Percentiles rank a stretch among this genome's conserved stretches.
phyloP scores from a whole-genome alignment of 2,329 filamentous ascomycete genomes.

The Fusarium sp. region DNA sequence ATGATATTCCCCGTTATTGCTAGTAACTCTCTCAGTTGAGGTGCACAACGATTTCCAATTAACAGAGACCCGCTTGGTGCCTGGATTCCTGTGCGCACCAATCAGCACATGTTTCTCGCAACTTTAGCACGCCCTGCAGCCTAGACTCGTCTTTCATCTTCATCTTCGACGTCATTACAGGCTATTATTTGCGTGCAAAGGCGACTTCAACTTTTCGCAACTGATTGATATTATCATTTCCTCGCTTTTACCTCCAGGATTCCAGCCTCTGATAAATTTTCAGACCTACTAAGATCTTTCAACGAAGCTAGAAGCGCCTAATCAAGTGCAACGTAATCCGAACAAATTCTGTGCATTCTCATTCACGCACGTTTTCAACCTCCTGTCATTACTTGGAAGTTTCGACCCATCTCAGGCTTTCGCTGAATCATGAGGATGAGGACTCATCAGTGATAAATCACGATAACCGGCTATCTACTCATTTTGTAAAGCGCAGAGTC shows the following conservation, averaged over 20 bases:
- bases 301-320: not conserved
- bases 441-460: not conserved
- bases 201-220: not conserved
- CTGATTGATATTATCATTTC: not conserved
- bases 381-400: not conserved
- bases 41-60: not conserved
- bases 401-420: not conserved
- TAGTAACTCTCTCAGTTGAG: not conserved
- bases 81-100: constrained; percentile 25
- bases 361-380: constrained; percentile 11
- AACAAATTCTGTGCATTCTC: not conserved
- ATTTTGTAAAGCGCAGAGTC: not conserved
- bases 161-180: constrained; percentile 29
- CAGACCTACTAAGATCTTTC: not conserved
- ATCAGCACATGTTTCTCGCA: constrained; percentile 10
- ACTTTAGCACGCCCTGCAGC: constrained; percentile 2
- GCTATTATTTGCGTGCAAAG: not conserved
- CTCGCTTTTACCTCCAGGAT: not conserved
- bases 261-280: not conserved
- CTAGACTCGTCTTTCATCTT: constrained; percentile 5
- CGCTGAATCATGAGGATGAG: not conserved
- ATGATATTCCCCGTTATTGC: not conserved
- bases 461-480: not conserved
- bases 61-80: constrained; percentile 13
- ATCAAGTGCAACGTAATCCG: constrained; percentile 6